phyloP scores from a whole-genome alignment of 202 grass and related monocot genomes.

The Setaria viridis region DNA sequence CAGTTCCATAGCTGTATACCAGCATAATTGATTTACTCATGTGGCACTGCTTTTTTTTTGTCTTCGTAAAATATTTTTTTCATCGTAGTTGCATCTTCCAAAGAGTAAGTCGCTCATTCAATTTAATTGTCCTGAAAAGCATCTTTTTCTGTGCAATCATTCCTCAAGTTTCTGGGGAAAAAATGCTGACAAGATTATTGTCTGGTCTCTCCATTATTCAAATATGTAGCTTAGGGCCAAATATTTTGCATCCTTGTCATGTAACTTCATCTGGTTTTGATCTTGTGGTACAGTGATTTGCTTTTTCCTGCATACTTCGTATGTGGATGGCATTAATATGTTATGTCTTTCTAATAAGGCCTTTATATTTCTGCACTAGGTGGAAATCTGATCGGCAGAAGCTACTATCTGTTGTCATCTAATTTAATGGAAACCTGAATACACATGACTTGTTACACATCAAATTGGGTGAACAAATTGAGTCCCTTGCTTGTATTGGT shows the following conservation, averaged over 20 bases:
- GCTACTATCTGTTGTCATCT: not conserved
- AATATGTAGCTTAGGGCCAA: not conserved
- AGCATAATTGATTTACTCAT: not conserved
- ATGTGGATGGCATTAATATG: not conserved
- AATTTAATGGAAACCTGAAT: conserved; percentile 13
- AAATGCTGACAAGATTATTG: not conserved
- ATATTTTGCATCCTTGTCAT: not conserved
- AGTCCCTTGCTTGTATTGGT: conserved; percentile 14
- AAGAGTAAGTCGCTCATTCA: not conserved
- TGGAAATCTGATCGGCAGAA: conserved; percentile 32
- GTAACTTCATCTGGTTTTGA: not conserved
- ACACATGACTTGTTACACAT: conserved; percentile 2
- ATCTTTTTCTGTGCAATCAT: not conserved
- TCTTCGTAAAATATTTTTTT: conserved; percentile 11
- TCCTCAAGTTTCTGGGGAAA: not conserved
- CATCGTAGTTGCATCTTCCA: not conserved
- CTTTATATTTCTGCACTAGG: conserved; percentile 5
- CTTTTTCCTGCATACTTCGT: conserved; percentile 14
- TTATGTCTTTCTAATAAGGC: conserved; percentile 26
- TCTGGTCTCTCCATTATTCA: conserved; percentile 33
- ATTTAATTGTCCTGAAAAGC: not conserved
- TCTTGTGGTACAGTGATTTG: conserved; percentile 14
- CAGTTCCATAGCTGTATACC: conserved; percentile 4
- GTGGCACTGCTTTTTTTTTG: not conserved
- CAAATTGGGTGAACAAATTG: conserved; percentile 25